A percentile compares a stretch with the other conserved stretches of the same genome.
phyloP scores from a whole-genome alignment of 306 rosid genomes.

The Lablab purpureus region DNA sequence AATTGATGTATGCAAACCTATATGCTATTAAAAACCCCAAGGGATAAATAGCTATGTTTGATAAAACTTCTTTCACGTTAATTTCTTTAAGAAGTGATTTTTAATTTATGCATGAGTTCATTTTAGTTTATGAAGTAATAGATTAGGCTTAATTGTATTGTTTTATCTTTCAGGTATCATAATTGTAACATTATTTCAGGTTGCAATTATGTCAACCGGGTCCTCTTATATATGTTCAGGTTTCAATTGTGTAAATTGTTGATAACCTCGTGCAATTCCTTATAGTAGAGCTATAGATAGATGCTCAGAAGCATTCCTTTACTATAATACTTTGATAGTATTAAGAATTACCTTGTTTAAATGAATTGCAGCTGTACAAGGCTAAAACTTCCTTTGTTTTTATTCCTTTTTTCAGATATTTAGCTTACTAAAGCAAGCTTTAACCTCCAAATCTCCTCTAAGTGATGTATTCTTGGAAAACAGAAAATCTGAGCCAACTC shows the following conservation, averaged over 20 bases:
- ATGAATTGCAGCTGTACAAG: too few species aligned
- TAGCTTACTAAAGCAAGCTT: slow-evolving; percentile 33
- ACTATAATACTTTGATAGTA: background rate
- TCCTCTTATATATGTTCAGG: background rate
- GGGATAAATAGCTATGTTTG: too few species aligned
- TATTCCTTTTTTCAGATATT: slow-evolving; percentile 18
- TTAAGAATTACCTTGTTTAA: background rate
- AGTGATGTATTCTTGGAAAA: slow-evolving; percentile 42
- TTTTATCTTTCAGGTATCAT: too few species aligned
- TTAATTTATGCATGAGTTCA: too few species aligned
- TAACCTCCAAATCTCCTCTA: slow-evolving; percentile 42
- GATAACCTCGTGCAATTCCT: background rate
- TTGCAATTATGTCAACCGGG: too few species aligned
- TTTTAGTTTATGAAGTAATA: too few species aligned
- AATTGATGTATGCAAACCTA: background rate
- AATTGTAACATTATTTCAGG: too few species aligned
- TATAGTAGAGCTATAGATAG: background rate
- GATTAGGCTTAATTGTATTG: too few species aligned
- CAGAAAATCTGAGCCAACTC: background rate
- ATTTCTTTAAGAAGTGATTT: too few species aligned
- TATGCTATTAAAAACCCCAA: too few species aligned
- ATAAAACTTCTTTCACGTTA: too few species aligned
- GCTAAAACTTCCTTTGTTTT: background rate
- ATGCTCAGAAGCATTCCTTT: background rate
- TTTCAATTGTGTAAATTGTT: background rate